Evolutionary conservation across 192 early-diverging fungal genomes (phyloP).

Genomic region (Thamnidium elegans): DNA sequence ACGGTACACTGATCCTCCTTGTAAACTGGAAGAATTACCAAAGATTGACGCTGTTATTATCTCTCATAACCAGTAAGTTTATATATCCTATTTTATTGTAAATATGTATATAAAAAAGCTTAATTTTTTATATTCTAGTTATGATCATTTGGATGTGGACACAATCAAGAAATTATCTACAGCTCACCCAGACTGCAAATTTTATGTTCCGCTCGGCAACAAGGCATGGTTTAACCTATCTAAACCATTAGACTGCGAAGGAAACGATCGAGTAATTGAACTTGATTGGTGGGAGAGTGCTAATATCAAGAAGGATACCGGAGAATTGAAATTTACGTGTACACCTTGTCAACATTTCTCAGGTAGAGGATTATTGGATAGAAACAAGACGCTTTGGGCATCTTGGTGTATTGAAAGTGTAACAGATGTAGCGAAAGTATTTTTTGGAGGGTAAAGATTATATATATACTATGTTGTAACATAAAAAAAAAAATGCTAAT

Average conservation of each 20-base stretch:
- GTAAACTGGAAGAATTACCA: conserved; percentile 61
- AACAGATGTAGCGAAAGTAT: conserved; percentile 43
- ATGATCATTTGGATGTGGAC: conserved; percentile 78
- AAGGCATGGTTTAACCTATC: conserved; percentile 52
- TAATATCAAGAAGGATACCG: not conserved
- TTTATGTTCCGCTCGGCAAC: conserved; percentile 80
- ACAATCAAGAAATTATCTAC: conserved; percentile 57
- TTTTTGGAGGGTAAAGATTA: conserved; percentile 53
- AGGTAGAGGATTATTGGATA: conserved; percentile 59
- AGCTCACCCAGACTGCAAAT: conserved; percentile 47
- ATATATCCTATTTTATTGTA: not conserved
- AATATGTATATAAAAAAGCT: too few relatives aligned
- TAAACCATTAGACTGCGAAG: not conserved
- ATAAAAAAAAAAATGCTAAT: not conserved
- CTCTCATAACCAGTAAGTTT: conserved; percentile 72
- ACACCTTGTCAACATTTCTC: conserved; percentile 76
- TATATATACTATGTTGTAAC: not conserved
- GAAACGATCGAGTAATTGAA: conserved; percentile 16
- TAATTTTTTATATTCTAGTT: conserved; percentile 27
- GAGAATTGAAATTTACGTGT: conserved; percentile 45
- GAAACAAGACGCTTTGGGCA: conserved; percentile 77
- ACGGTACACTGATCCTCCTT: conserved; percentile 63
- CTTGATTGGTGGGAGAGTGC: conserved; percentile 16
- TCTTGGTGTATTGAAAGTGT: conserved; percentile 61
- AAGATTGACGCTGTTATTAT: conserved; percentile 73